Evolutionary conservation across 2,329 filamentous ascomycete genomes (phyloP).

Genomic region (Claviceps paspali): DNA sequence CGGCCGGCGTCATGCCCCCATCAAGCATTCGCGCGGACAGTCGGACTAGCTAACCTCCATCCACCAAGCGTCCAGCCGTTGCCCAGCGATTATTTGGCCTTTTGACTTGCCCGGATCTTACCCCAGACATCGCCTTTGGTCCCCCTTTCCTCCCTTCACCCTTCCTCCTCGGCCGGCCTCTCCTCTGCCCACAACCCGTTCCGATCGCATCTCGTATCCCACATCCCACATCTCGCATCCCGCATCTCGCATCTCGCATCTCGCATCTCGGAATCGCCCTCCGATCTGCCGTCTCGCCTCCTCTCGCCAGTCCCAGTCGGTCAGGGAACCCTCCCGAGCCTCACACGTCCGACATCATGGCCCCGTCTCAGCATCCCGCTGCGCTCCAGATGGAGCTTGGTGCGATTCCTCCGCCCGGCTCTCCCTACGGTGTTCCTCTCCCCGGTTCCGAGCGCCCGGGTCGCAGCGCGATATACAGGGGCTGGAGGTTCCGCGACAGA

Average conservation of each 20-base stretch:
- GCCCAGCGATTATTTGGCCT: neutral
- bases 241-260: too few relatives aligned
- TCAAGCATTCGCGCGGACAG: constrained; percentile 5
- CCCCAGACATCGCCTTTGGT: neutral
- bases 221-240: too few relatives aligned
- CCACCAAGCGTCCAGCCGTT: neutral
- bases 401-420: constrained; percentile 52
- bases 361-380: constrained; percentile 17
- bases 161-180: neutral
- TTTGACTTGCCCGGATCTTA: neutral
- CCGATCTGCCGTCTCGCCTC: neutral
- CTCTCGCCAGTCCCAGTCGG: too few relatives aligned
- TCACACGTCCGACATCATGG: constrained; percentile 17
- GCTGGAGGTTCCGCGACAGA: constrained; percentile 62
- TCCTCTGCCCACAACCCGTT: neutral
- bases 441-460: constrained; percentile 60
- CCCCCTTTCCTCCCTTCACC: neutral
- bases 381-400: constrained; percentile 38
- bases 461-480: constrained; percentile 64
- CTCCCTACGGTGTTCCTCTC: constrained; percentile 64
- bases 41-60: constrained; percentile 3
- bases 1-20: constrained; percentile 6
- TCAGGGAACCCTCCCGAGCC: neutral
- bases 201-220: neutral
- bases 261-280: too few relatives aligned